Evolutionary conservation across 345 rosid species (phyloP), one percentile per base, ranked within the genome.

Genomic region (Populus euphratica): DNA sequence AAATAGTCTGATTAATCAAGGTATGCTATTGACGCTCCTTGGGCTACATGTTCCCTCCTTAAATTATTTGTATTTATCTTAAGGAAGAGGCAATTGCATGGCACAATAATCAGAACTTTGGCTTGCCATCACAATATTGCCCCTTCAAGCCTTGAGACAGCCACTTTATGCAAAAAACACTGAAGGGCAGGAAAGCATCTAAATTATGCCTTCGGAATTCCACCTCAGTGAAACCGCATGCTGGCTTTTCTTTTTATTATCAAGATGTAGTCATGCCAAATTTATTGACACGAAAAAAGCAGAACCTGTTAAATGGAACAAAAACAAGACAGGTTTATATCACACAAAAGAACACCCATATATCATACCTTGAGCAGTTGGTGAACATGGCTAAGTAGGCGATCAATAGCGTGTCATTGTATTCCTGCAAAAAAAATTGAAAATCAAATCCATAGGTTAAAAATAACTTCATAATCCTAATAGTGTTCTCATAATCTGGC

Each of bases 371-470:
- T 80, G 98, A 84, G 80, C 98, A 93, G 82, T 91, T 96, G 65
- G 98, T 96, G 82, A 96, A 81, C 96, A 92, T 92, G 70, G 98
- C 97, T 81, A 93, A 87, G 85, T 93, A 93, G 62, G 96, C 83
- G 70, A 92, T 86, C 88, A 96, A 86, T 81, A 96, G 79, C 8
- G 94, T 93, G 75, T 96, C 98, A 66, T 88, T 96, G 85, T 96
- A 93, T 81, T 95, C 99, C 99, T 95, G 88, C 20, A 12, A 68
- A 75, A 56, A 44, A 33, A 82, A 62, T 49, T 75, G 43, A 75
- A 68, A 20, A 47, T 8, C 41, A 2, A 38, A 23, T 63, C 67
- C 31, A 25, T 11, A 8, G 31, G 67, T 13, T 63, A 33, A n/a
- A 63, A 63, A 13, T n/a, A 14, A 47, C 18, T 47, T 47, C 16